Base-by-base conservation (phyloP, 2,329 filamentous ascomycete species). In the Plenodomus biglobosus region DNA sequence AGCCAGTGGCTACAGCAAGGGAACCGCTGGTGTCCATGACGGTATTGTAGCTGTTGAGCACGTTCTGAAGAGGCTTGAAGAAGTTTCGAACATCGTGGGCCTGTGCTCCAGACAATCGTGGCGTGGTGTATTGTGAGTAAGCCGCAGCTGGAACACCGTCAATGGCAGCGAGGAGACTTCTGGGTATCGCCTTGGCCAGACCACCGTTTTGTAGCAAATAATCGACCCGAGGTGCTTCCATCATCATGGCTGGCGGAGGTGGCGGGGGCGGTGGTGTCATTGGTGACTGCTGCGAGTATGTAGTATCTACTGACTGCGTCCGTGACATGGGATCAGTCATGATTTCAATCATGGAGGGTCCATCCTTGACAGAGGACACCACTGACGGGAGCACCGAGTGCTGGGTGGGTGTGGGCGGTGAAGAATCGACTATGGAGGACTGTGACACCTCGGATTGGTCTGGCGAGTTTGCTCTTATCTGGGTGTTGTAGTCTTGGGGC, bases 181-280 rank as follows among this genome's bases (percentile, higher is more conserved):
- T 88, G 1, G 91, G 85, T 0, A 94, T 81, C 1, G 84, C 78
- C 38, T 87, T 81, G 18, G 84, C 72, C 16, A 97, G 75, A 1
- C 92, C 92, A 34, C 92, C 92, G 69, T 96, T 87, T 62, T 94
- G 90, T 45, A 96, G 80, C 16, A 97, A 78, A 68, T 97, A 97
- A 68, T 97, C 92, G 16, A 97, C 91, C 52, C 89, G 83, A 0
- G 92, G 92, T 35, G 90, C 85, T 37, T 86, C 78, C 30, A 82
- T 78, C 35, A 80, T 58, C 42, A 85, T 76, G 58, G 85, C 81
- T 8, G 90, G 82, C 1, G 87, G 85, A 1, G 90, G 91, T 0
- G 91, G 90, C 1, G 90, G 84, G 7, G 77, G 77, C 1, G 90
- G 84, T 15, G 76, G 77, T 32, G 81, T 73, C 43, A 79, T 81